Base-by-base conservation (phyloP, 2,329 filamentous ascomycete genomes). In the Talaromyces sp. region DNA sequence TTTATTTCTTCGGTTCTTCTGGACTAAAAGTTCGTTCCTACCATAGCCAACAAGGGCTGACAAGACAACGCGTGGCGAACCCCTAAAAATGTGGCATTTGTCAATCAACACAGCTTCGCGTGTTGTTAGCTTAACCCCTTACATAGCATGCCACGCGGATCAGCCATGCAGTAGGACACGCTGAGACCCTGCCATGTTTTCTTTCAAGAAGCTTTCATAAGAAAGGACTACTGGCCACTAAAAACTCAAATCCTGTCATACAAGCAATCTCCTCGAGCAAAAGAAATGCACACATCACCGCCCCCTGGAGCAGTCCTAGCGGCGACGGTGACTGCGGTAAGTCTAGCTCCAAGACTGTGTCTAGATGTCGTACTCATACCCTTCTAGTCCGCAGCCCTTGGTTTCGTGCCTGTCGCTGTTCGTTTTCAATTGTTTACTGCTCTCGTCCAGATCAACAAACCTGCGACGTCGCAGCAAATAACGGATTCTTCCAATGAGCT, bases 351-450 rank as follows among this genome's bases (percentile, higher is more conserved):
- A 30, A 28, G n/a, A 54, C 19, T 33, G 11, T 22, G 6, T 27
- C 15, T 19, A 13, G 28, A 47, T 33, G 25, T 27, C 6, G 44
- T 17, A 25, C 32, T 49, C 15, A 28, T 9, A 22, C 17, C 0
- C 19, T n/a, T 39, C 5, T 51, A 76, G 74, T 63, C 70, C 1
- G 72, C 74, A 13, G 70, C 73, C 0, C 58, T 76, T n/a, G 74
- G 72, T 1, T 76, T 76, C 39, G 67, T 76, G 2, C 73, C 74
- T 2, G 72, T 76, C 22, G 74, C 74, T 0, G 65, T 73, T 15
- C 69, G 73, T 36, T 76, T 76, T 60, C 60, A 71, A 51, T 64
- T 76, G 11, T 76, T 76, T 55, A 60, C 65, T 19, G 65, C 67
- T 25, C 58, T 76, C 1, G 69, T 70, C 7, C 59, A 53, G 8